Base-by-base conservation (phyloP, 257 asterid species). In the Coffea eugenioides region DNA sequence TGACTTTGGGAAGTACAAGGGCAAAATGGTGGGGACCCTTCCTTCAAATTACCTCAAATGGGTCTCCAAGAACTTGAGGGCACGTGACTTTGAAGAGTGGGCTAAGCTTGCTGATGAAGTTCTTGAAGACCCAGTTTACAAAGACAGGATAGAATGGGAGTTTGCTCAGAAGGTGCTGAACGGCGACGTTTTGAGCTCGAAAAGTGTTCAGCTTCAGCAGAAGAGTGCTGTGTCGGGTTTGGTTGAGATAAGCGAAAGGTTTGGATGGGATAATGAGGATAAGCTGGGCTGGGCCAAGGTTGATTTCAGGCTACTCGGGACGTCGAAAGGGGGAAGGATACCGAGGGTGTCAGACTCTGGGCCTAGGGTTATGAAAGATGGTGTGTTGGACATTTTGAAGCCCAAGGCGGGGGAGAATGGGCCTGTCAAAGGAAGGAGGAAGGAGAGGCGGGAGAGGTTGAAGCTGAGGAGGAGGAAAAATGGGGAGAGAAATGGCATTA, bases 81-180 rank as follows among this genome's bases (percentile, higher is more conserved):
- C 96, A 0, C 91, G 94, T 0, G 96, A 92, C 59, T 88, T 82
- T 80, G 91, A 85, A 59, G 93, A 89, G 79, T 94, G 98, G 98
- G 97, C 97, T 23, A 85, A 82, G 73, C 86, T 90, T 14, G 93
- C 97, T 15, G 98, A 94, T 77, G 86, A 89, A 52, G 97, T 94
- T 45, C 90, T 94, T 16, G 73, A 31, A 14, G 98, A 94, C 87
- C 91, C 96, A 10, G 82, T 91, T 7, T 92, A 94, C 87, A 81
- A 78, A 14, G 97, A 94, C 87, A 83, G 96, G n/a, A 80, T 94
- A 31, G 98, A 93, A 76, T 94, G 98, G 97, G 98, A 94, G 81
- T 81, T 82, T 41, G 98, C 97, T 13, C 89, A 93, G 85, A 88
- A 81, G 41, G 73, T 91, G n/a, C 90, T 94, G 0, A 88, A 71